Conservation (phyloP, 352 stramenopile species). For the Globisporangium spinosum region DNA sequence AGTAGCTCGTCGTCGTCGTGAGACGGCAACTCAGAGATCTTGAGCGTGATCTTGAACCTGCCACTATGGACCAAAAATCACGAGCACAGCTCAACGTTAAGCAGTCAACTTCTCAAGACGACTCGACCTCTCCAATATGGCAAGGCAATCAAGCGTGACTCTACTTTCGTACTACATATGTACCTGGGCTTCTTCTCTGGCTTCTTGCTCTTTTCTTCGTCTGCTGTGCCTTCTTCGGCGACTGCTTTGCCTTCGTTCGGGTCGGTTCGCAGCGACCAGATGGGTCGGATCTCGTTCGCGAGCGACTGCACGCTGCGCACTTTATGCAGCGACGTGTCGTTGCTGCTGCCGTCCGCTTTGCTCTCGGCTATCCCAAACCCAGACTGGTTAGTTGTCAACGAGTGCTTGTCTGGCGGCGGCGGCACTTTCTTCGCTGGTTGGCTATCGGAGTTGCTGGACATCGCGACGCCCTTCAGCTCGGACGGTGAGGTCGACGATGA, state of each 20-base stretch:
- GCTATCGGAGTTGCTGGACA: neutral
- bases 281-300: conserved; percentile 74
- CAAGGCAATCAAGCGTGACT: too few species aligned
- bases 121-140: neutral
- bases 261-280: conserved; percentile 56
- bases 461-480: conserved; percentile 7
- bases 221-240: conserved; percentile 10
- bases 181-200: conserved; percentile 54
- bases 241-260: conserved; percentile 17
- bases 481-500: neutral
- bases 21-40: conserved; percentile 52
- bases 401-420: conserved; percentile 36
- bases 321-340: conserved; percentile 42
- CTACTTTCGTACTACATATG: too few species aligned
- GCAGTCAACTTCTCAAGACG: neutral
- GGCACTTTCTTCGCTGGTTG: conserved; percentile 45
- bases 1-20: conserved; percentile 25
- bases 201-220: conserved; percentile 35
- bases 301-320: conserved; percentile 78
- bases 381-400: conserved; percentile 15
- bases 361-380: conserved; percentile 29
- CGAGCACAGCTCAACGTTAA: neutral
- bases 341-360: conserved; percentile 25
- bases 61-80: conserved; percentile 17
- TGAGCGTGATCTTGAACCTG: conserved; percentile 69